phyloP scores from a whole-genome alignment of 495 filamentous ascomycete genomes.

The Penicillium cataractarum region DNA sequence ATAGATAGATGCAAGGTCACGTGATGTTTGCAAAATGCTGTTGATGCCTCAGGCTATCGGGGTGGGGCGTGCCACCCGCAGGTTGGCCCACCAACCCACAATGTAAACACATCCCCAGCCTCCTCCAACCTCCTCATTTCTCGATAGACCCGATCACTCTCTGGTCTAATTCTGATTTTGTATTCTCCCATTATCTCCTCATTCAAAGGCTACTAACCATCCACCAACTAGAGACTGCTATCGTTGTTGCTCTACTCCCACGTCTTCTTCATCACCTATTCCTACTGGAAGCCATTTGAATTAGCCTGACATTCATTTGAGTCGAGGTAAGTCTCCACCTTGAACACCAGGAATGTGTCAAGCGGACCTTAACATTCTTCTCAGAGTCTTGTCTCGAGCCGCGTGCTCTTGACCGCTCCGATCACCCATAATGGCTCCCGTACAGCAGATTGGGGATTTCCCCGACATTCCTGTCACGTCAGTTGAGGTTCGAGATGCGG shows the following conservation, averaged over 20 bases:
- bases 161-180: conserved; percentile 17
- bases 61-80: not conserved
- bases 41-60: not conserved
- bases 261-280: conserved; percentile 14
- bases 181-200: conserved; percentile 13
- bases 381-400: conserved; percentile 43
- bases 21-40: not conserved
- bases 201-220: conserved; percentile 11
- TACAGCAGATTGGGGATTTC: conserved; percentile 29
- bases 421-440: conserved; percentile 37
- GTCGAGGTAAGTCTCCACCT: conserved; percentile 17
- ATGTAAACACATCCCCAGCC: conserved; percentile 46
- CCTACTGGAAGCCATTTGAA: conserved; percentile 9
- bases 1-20: not conserved
- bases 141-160: conserved; percentile 11
- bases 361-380: conserved; percentile 11
- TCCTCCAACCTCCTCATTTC: conserved; percentile 51
- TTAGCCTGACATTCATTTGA: conserved; percentile 17
- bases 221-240: conserved; percentile 7
- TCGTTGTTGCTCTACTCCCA: not conserved
- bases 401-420: conserved; percentile 42
- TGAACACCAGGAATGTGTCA: conserved; percentile 11
- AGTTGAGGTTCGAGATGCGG: conserved; percentile 15
- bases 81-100: conserved; percentile 25
- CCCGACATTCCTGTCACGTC: conserved; percentile 32